Percentiles rank a stretch among this genome's conserved stretches.
Conservation (phyloP, 2,329 filamentous ascomycete species). For the Venturia effusa region DNA sequence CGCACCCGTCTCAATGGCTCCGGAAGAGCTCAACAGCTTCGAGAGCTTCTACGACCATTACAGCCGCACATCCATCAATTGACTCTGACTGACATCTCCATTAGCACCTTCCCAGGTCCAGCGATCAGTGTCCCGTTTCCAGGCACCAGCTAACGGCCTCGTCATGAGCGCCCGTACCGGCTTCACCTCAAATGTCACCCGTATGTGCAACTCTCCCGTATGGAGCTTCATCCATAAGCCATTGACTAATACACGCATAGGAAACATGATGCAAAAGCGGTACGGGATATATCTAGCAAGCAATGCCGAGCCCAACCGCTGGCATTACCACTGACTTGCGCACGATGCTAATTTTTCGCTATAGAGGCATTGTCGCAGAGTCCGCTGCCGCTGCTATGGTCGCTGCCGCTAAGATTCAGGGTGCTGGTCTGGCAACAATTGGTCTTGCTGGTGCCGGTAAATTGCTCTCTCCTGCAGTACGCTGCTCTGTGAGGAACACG, state of each 20-base stretch:
- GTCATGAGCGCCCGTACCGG: slow-evolving; percentile 6
- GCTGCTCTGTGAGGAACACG: neutral
- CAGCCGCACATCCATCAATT: neutral
- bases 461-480: neutral
- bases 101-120: slow-evolving; percentile 1
- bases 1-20: neutral
- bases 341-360: neutral
- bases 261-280: slow-evolving; percentile 5
- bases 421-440: slow-evolving; percentile 57
- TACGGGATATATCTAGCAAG: neutral
- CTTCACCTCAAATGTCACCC: slow-evolving; percentile 8
- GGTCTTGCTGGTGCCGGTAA: slow-evolving; percentile 58
- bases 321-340: neutral
- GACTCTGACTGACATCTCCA: neutral
- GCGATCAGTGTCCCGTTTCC: slow-evolving; percentile 7
- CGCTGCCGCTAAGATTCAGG: slow-evolving; percentile 32
- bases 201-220: neutral
- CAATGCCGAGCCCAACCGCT: neutral
- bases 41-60: neutral
- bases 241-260: neutral
- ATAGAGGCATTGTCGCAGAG: slow-evolving; percentile 28
- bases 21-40: neutral
- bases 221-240: neutral
- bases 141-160: slow-evolving; percentile 3
- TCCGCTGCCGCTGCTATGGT: slow-evolving; percentile 32